Conservation (phyloP, 177 flowering plant species). For the Vitis hybrid region DNA sequence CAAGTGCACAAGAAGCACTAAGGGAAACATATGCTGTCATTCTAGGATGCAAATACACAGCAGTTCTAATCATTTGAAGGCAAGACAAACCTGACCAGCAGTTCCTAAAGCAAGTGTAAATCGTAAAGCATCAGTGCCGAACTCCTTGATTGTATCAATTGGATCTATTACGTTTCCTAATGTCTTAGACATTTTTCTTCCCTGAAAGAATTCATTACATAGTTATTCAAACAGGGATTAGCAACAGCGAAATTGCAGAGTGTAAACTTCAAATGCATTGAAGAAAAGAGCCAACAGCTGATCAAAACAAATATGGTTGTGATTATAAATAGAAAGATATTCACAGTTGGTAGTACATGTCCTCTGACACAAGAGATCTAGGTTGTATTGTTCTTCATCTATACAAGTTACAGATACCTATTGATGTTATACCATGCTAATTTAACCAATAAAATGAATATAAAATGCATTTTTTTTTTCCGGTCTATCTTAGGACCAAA, state of each 20-base stretch:
- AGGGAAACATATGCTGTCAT: background rate
- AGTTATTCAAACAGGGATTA: background rate
- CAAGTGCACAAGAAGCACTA: background rate
- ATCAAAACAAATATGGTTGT: background rate
- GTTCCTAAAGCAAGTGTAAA: constrained; percentile 88
- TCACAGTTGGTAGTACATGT: too few species aligned
- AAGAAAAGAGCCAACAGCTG: background rate
- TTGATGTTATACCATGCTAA: too few species aligned
- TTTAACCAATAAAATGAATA: too few species aligned
- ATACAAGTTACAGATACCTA: too few species aligned
- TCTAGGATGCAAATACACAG: constrained; percentile 4
- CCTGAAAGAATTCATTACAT: constrained; percentile 46
- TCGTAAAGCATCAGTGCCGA: constrained; percentile 92
- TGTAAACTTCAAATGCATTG: background rate
- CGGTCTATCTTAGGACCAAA: too few species aligned
- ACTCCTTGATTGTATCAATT: constrained; percentile 78
- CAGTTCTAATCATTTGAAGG: constrained; percentile 6
- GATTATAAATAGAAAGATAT: background rate
- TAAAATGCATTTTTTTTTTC: too few species aligned
- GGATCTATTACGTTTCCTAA: constrained; percentile 96
- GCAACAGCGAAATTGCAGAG: background rate
- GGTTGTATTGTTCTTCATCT: too few species aligned
- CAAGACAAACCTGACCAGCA: constrained; percentile 85
- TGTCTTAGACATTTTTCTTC: constrained; percentile 94
- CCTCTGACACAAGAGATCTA: too few species aligned